These are phyloP conservation scores for Bipolaris bicolor DNA, from an alignment of 2,329 filamentous ascomycete species.

Conservation along the genomic window DNA sequence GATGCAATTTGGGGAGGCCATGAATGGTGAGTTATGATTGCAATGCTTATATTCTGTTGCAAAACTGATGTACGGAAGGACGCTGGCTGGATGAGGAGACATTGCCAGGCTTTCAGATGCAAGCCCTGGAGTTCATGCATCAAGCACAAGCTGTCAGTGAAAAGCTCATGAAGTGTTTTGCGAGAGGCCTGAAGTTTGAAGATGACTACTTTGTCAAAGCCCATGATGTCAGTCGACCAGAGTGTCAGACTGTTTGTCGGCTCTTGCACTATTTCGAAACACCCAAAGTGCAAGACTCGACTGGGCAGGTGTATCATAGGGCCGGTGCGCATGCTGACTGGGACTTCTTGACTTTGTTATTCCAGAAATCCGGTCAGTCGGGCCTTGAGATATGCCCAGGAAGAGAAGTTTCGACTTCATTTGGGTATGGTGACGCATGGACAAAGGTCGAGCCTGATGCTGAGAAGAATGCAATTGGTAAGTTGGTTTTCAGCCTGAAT, in stretches of 20 bases:
- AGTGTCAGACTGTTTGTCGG: slow-evolving; percentile 61
- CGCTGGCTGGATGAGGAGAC: slow-evolving; percentile 58
- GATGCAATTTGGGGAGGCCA: slow-evolving; percentile 64
- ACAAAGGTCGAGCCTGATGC: slow-evolving; percentile 60
- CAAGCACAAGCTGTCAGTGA: slow-evolving; percentile 60
- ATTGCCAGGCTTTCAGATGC: slow-evolving; percentile 58
- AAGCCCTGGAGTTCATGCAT: slow-evolving; percentile 61
- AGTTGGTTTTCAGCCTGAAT: background rate
- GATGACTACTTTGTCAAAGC: slow-evolving; percentile 63
- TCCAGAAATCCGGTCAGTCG: slow-evolving; percentile 65
- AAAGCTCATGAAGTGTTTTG: slow-evolving; percentile 65
- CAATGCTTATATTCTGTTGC: background rate
- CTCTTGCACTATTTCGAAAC: slow-evolving; percentile 61
- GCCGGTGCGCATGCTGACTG: slow-evolving; percentile 70
- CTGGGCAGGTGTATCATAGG: slow-evolving; percentile 58
- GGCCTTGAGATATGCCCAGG: slow-evolving; percentile 71
- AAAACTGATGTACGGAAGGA: slow-evolving; percentile 16
- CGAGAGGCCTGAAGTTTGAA: slow-evolving; percentile 61
- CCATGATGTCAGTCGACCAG: slow-evolving; percentile 58
- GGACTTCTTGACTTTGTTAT: slow-evolving; percentile 67
- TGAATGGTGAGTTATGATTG: slow-evolving; percentile 48
- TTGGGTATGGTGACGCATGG: slow-evolving; percentile 66
- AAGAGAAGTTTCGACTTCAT: slow-evolving; percentile 64
- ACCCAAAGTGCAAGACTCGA: slow-evolving; percentile 42
- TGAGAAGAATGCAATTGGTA: slow-evolving; percentile 26